These are phyloP conservation scores for Trichoderma koningii DNA, from an alignment of 2,329 filamentous ascomycete species.

Conservation along the genomic window DNA sequence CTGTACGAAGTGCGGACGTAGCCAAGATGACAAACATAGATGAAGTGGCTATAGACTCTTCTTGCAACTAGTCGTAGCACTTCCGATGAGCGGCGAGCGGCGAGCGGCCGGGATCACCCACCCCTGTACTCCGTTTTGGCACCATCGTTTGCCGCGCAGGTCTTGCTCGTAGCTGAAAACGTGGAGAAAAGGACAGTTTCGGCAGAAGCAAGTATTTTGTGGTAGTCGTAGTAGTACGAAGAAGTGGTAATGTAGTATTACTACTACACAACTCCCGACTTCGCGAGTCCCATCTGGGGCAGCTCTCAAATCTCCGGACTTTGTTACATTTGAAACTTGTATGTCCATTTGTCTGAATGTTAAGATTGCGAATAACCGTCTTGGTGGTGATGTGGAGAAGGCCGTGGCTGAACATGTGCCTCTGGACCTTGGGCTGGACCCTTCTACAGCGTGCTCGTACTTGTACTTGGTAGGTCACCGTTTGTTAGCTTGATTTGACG, in stretches of 20 bases:
- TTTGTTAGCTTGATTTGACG: conserved; percentile 21
- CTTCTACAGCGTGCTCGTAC: background rate
- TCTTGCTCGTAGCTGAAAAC: conserved; percentile 20
- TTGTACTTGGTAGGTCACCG: background rate
- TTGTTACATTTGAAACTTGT: background rate
- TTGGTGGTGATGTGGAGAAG: background rate
- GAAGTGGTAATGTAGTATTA: background rate
- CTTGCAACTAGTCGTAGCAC: conserved; percentile 2
- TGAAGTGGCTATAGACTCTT: conserved; percentile 4
- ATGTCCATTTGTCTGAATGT: background rate
- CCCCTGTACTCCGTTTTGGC: conserved; percentile 7
- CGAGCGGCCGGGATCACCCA: conserved; percentile 9
- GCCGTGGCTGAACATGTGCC: background rate
- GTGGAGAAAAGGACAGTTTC: background rate
- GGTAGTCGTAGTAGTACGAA: no score
- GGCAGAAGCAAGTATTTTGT: background rate
- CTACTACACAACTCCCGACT: background rate
- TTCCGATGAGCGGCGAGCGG: conserved; percentile 16
- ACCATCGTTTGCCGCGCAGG: conserved; percentile 1
- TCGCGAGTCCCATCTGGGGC: background rate
- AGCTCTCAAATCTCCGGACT: conserved; percentile 13
- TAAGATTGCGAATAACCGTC: background rate
- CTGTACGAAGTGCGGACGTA: background rate
- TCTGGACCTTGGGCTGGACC: conserved; percentile 1
- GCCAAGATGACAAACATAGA: conserved; percentile 9